These are phyloP conservation scores for Uronychia setigera DNA, from an alignment of 73 alveolate genomes.

Conservation along the genomic window DNA sequence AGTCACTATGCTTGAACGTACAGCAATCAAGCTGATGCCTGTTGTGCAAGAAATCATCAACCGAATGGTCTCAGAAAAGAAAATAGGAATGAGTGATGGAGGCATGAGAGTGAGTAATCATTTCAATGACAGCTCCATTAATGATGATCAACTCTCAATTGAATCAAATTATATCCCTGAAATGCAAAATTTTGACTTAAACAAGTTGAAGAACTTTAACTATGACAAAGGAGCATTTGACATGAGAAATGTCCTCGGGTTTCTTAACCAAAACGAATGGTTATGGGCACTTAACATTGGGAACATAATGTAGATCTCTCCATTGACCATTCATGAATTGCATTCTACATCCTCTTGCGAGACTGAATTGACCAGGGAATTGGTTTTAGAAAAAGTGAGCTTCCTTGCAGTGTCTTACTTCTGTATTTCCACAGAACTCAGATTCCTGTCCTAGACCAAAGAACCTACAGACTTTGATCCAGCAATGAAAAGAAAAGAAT, in stretches of 20 bases:
- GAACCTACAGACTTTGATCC: slow-evolving; percentile 20
- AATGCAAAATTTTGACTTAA: not conserved
- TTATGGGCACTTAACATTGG: slow-evolving; percentile 42
- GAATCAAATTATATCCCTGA: not conserved
- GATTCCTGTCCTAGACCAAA: slow-evolving; percentile 73
- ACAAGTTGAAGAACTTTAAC: not conserved
- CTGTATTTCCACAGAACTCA: slow-evolving; percentile 90
- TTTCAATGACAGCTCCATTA: not conserved
- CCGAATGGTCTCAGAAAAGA: slow-evolving; percentile 47
- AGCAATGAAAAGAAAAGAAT: not conserved
- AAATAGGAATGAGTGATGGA: not conserved
- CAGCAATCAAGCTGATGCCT: slow-evolving; percentile 44
- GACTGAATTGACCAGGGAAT: slow-evolving; percentile 69
- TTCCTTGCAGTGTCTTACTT: slow-evolving; percentile 82
- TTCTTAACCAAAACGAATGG: slow-evolving; percentile 70
- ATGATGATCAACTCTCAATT: not conserved
- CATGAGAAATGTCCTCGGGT: slow-evolving; percentile 61
- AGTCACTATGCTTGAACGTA: slow-evolving; percentile 40
- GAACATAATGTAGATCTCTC: slow-evolving; percentile 56
- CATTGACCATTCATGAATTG: slow-evolving; percentile 42
- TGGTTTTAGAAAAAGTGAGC: slow-evolving; percentile 58
- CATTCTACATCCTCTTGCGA: slow-evolving; percentile 40
- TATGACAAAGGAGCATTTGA: not conserved
- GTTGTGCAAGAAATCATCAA: slow-evolving; percentile 23
- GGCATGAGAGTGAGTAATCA: not conserved